Base-by-base conservation (phyloP, 768 basidiomycete genomes). In the Porpolomopsis calyptriformis region DNA sequence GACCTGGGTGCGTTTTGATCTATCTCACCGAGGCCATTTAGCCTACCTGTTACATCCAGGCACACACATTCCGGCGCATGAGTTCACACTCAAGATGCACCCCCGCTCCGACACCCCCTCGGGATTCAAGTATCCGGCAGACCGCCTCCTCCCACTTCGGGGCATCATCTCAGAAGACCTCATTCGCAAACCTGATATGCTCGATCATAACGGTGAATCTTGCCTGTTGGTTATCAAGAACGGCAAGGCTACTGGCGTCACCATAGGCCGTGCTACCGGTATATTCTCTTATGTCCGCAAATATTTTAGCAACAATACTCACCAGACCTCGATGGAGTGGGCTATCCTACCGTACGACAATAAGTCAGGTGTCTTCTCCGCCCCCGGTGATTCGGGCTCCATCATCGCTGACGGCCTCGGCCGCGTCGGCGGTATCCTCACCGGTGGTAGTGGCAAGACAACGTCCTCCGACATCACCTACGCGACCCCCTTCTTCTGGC, bases 341-440 rank as follows among this genome's bases (percentile, higher is more conserved):
- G 57, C 54, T 24, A 53, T 65, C 40, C 40, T 43, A 36, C 42
- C 52, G 23, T 61, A 59, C 55, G 49, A 44, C 40, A 18, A 49
- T 29, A 52, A 48, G 46, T 6, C 25, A 41, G 57, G 55, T 29
- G 33, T 37, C 5, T 65, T 65, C 49, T 61, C 64, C 19, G 57
- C 48, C 18, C 26, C 49, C 4, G 63, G 64, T 18, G 64, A 65
- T 46, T 65, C 64, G 2, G 64, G 64, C 29, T 53, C 61, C 8
- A 52, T 64, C 43, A 48, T 65, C 49, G 31, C 49, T 26, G 56
- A 57, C 46, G 45, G 54, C 22, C 31, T 40, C 11, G 64, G 64
- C 37, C 56, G 59, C 24, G 55, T 63, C 37, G 54, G 49, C 38
- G 65, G 62, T 3, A 33, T 66, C 4, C 55, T 67, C 48, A 63